Evolutionary conservation across 768 basidiomycete genomes (phyloP), one percentile per base, ranked within the genome.

Genomic region (Mycena latifolia): DNA sequence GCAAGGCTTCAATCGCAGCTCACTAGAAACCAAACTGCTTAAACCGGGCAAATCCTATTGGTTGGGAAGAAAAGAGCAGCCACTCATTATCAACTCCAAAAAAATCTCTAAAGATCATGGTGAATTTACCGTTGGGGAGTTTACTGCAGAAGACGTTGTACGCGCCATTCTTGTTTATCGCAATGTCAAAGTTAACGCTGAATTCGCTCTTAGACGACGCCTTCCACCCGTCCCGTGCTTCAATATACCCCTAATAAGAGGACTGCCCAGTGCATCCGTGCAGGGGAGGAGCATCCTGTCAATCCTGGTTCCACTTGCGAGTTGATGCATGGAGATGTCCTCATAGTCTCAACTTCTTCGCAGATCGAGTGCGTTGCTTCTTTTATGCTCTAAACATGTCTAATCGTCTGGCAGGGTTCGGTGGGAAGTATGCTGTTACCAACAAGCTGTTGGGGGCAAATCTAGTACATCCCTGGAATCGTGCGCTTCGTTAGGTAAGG

Each of bases 31-130:
- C 15, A 93, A 92, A 72, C 75, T 92, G 24, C 79, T 94, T 47
- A 92, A 90, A 74, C 81, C 90, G 2, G 85, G 85, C 18, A 82
- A 76, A 39, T 79, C 79, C 15, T 89, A 92, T 61, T 39, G 71
- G 0, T 69, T 93, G 0, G 91, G 91, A 18, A 81, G 92, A 45
- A 90, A 86, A 75, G 85, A 82, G 1, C 76, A 77, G 46, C 79
- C 80, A 0, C 77, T 94, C 2, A 29, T 81, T 5, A 77, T 93
- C 50, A 84, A 84, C 63, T 83, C 81, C 77, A 88, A 88, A 72
- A 89, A 87, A 73, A 82, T 94, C 50, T 93, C 92, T 0, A 81
- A 83, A 29, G 78, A 86, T 24, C 89, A 92, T 67, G 88, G 86
- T 52, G 76, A 81, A 52, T 85, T 94, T 60, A 77, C 78, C 7